Evolutionary conservation across 2,329 filamentous ascomycete genomes (phyloP).

Genomic region (Xylaria polymorpha): DNA sequence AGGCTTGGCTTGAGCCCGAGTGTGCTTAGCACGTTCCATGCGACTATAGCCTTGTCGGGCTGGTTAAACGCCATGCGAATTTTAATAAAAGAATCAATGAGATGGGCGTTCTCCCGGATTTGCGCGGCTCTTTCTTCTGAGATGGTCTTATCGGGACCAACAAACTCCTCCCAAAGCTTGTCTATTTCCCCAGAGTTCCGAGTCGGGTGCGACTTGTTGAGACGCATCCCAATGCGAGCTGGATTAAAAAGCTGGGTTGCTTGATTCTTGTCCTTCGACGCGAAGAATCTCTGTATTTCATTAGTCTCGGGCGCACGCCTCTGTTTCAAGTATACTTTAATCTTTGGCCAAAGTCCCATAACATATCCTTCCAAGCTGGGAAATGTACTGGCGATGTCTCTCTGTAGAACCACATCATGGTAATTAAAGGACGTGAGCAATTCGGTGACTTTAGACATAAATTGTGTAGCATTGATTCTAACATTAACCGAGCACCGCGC

Average conservation of each 20-base stretch:
- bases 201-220: conserved; percentile 36
- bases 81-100: conserved; percentile 50
- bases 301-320: conserved; percentile 14
- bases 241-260: conserved; percentile 16
- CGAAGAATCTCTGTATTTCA: background rate
- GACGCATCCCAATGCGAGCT: conserved; percentile 30
- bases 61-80: conserved; percentile 45
- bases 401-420: conserved; percentile 35
- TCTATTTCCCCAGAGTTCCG: conserved; percentile 42
- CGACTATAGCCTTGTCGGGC: conserved; percentile 45
- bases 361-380: conserved; percentile 44
- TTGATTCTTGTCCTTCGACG: background rate
- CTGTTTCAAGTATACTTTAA: conserved; percentile 40
- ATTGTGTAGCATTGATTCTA: conserved; percentile 42
- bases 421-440: conserved; percentile 44
- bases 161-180: conserved; percentile 45
- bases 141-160: conserved; percentile 36
- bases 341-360: conserved; percentile 45
- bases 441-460: conserved; percentile 45
- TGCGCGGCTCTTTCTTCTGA: conserved; percentile 36
- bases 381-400: conserved; percentile 35
- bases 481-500: conserved; percentile 39
- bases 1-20: conserved; percentile 68
- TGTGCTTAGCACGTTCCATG: conserved; percentile 46
- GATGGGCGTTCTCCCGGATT: conserved; percentile 40